Base-by-base conservation (phyloP, 805 yeast genomes). In the Zygosaccharomyces rouxii region DNA sequence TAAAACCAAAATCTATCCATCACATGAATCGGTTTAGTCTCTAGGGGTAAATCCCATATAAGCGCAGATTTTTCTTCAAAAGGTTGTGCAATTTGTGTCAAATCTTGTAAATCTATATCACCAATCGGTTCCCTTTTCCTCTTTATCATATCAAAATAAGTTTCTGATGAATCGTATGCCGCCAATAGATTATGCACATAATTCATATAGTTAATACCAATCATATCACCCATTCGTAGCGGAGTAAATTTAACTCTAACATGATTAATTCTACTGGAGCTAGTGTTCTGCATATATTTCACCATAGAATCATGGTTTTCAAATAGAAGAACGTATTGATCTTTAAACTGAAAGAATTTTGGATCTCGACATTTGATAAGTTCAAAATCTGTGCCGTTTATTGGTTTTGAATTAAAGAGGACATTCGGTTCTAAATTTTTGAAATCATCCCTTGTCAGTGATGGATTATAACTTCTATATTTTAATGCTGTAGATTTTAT, bases 1-100 rank as follows among this genome's bases (percentile, higher is more conserved):
- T 66, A 66, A 41, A 57, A 57, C 69, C 69, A 64, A 43, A 60
- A 64, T 19, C 47, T 47, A 16, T 60, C 52, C 44, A 51, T 38
- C 19, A 62, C 38, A 25, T 56, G 47, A 30, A 38, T 35, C 2
- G 62, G 54, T 16, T 42, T 44, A 41, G 54, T n/a, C 18, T 49
- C 47, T 18, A 51, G 41, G 9, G 68, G 69, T 35, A 63, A 40
- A 51, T 64, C 62, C 68, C 68, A 64, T 3, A 63, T 55, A 19
- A 64, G 31, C 7, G 58, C 52, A 7, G 66, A 60, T 35, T 55
- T 56, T 29, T 46, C 35, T 49, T 62, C 60, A 2, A 62, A 44
- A 2, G 56, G 55, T 16, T 40, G 29, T 0, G 56, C 42, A 16
- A 42, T 48, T 35, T 39, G 42, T 19, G 47, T 51, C 28, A 55